Base-by-base conservation (phyloP, 139 green algal genomes). In the Picochlorum sp. region DNA sequence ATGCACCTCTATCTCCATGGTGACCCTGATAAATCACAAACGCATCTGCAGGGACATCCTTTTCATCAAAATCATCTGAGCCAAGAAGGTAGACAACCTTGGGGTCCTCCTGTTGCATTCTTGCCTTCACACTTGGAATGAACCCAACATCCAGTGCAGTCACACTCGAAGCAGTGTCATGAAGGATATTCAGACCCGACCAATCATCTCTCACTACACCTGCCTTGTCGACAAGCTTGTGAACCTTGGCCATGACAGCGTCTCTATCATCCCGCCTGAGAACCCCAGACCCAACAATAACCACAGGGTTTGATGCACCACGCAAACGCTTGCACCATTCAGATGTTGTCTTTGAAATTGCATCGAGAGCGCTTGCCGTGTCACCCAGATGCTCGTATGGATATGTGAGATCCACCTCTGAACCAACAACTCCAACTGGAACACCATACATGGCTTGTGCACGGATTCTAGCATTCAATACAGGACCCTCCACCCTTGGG, bases 11-110 rank as follows among this genome's bases (percentile, higher is more conserved):
- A 79, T 99, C 94, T 5, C 92, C 92, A 60, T 98, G 93, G 72
- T 95, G 87, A 16, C 92, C 92, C 83, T 85, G 60, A 82, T 98
- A 98, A 13, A 98, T 72, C 18, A 99, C 94, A 78, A 98, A 97
- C 0, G 91, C 91, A 52, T 77, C 82, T 14, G 65, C 62, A 0
- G 92, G 90, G 54, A 98, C 85, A 20, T 90, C 83, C 1, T 65
- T 75, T 9, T 86, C 76, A 11, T 69, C 58, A 49, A 72, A 92
- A 70, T 97, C 86, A 63, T 98, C 93, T 2, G 91, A 83, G 31
- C 86, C 86, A 60, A 99, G 81, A 62, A 97, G 82, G 77, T 87
- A 97, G 28, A 98, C 91, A 47, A 97, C 56, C 85, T 96, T 84
- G 65, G 2, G 77, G 55, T 7, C 66, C 62, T 20, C 63, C 55